phyloP scores from a whole-genome alignment of 441 rosid genomes.

The Hypseocharis bilobata region DNA sequence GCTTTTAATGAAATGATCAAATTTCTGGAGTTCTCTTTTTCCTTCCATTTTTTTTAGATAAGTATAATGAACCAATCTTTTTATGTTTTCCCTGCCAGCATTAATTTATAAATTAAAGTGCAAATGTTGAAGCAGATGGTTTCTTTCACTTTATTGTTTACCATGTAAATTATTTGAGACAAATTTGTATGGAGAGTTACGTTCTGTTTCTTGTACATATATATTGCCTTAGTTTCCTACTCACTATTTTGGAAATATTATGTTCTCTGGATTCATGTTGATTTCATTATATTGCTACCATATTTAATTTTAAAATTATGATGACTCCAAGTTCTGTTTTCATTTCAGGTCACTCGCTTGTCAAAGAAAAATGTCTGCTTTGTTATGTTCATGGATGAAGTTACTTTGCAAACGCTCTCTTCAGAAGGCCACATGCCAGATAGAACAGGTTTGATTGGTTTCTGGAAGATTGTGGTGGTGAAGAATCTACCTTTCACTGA shows the following conservation, averaged over 20 bases:
- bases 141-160: too few species aligned
- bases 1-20: too few species aligned
- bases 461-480: constrained; percentile 90
- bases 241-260: neutral
- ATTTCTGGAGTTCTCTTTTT: too few species aligned
- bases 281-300: neutral
- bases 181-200: too few species aligned
- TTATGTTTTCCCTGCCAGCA: too few species aligned
- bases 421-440: constrained; percentile 77
- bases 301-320: neutral
- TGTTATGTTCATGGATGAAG: constrained; percentile 84
- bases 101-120: too few species aligned
- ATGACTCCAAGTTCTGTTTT: constrained; percentile 2
- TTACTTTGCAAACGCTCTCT: constrained; percentile 56
- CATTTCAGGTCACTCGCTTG: constrained; percentile 61
- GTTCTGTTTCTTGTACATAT: too few species aligned
- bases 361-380: constrained; percentile 96
- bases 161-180: too few species aligned
- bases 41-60: too few species aligned
- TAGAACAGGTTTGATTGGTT: constrained; percentile 72
- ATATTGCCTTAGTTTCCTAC: neutral
- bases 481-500: constrained; percentile 77
- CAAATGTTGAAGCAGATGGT: too few species aligned
- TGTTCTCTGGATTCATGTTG: neutral
- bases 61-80: too few species aligned